Conservation (phyloP, 805 yeast species). For the Alloascoidea africana region DNA sequence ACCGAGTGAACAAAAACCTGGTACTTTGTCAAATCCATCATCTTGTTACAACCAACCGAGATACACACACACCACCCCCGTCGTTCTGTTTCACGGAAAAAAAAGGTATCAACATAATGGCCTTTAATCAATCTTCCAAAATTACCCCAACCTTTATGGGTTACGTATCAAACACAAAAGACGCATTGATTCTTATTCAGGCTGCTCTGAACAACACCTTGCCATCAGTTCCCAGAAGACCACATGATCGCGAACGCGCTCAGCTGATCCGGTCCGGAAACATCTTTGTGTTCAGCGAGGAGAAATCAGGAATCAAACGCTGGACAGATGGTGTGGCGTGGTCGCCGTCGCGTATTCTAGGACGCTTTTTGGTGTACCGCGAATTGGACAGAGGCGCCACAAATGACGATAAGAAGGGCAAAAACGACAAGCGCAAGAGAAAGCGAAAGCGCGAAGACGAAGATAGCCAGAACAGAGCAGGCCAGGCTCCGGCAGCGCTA, state of each 20-base stretch:
- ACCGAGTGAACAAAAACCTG: no score
- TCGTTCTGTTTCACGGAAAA: no score
- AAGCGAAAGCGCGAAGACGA: slow-evolving; percentile 1
- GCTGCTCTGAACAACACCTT: slow-evolving; percentile 53
- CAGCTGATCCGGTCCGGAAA: slow-evolving; percentile 58
- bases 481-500: slow-evolving; percentile 4
- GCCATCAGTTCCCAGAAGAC: slow-evolving; percentile 56
- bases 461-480: slow-evolving; percentile 3
- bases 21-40: no score
- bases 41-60: no score
- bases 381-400: slow-evolving; percentile 38
- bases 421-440: slow-evolving; percentile 11
- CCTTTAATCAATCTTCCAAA: slow-evolving; percentile 1
- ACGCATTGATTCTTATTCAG: slow-evolving; percentile 70
- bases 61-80: no score
- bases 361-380: slow-evolving; percentile 72
- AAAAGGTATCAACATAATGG: no score
- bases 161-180: slow-evolving; percentile 67
- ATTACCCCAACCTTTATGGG: slow-evolving; percentile 51
- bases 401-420: slow-evolving; percentile 27
- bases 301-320: slow-evolving; percentile 67
- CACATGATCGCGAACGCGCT: slow-evolving; percentile 63
- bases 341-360: slow-evolving; percentile 84
- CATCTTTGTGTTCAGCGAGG: slow-evolving; percentile 76
- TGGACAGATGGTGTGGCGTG: slow-evolving; percentile 97